phyloP scores from a whole-genome alignment of 2,329 filamentous ascomycete genomes.

The Mariannaea elegans region DNA sequence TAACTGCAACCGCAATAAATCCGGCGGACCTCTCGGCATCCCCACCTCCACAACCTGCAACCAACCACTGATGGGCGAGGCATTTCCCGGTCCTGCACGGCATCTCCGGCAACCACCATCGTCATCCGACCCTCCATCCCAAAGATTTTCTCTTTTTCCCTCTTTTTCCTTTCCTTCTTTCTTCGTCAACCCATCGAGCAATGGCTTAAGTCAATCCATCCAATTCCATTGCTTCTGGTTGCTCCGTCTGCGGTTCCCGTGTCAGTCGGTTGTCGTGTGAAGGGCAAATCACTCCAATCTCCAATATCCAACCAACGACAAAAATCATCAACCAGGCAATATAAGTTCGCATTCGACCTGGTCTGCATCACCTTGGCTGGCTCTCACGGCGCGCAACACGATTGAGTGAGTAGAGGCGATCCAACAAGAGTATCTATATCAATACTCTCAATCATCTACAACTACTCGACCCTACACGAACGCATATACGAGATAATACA shows the following conservation, averaged over 20 bases:
- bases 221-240: conserved; percentile 10
- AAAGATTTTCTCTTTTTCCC: conserved; percentile 18
- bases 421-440: background rate
- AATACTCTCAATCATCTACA: background rate
- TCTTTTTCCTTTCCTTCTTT: conserved; percentile 13
- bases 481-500: background rate
- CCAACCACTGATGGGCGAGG: conserved; percentile 36
- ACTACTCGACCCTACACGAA: background rate
- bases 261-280: background rate
- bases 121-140: conserved; percentile 13
- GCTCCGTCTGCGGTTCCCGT: background rate
- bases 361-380: background rate
- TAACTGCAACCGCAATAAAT: conserved; percentile 17
- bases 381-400: background rate
- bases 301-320: background rate
- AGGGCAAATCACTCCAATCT: background rate
- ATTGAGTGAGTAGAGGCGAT: background rate
- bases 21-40: conserved; percentile 39
- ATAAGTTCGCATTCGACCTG: background rate
- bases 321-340: background rate
- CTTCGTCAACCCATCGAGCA: conserved; percentile 25
- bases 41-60: conserved; percentile 38
- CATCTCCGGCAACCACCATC: conserved; percentile 34
- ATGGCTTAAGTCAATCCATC: conserved; percentile 19
- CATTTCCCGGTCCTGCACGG: conserved; percentile 36